Evolutionary conservation across 257 asterid genomes (phyloP), one percentile per base, ranked within the genome.

Genomic region (Ophiorrhiza pumila): DNA sequence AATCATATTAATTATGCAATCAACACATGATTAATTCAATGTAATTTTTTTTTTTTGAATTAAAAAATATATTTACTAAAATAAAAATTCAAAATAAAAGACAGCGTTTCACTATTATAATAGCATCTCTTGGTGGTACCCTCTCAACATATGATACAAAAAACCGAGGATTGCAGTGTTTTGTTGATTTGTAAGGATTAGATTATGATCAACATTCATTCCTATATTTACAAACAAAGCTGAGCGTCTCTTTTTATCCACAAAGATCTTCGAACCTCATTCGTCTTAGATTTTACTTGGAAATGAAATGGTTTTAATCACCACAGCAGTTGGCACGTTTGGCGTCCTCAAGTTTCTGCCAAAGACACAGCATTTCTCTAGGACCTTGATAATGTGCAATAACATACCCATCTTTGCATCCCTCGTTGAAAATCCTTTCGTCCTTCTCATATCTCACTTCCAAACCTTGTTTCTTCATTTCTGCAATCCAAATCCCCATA

Each of bases 341-440:
- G 42, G 69, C 78, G 73, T 90, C 98, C 79, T 87, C 90, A 80
- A 95, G 86, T 82, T 92, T 95, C 80, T 95, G 96, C 99, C 99
- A 95, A 70, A 95, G 81, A 62, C 99, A 95, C 7, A 92, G 88
- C 84, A 95, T 85, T 80, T 92, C 97, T 78, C 94, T 78, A 25
- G 99, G 99, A 80, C 89, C 85, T 84, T 95, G 98, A 80, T 90
- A 90, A 79, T 95, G 99, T 1, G 97, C 97, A 72, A 95, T 86
- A 20, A 92, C 89, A 65, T 87, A 92, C 1, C 96, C 97, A 60
- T 87, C 90, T 56, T 78, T 88, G 82, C 99, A 95, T 8, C 97
- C 99, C n/a, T 83, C 96, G 4, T 77, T 83, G 42, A 87, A 76
- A 29, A 92, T 89, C 85, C 98, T 84, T 72, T 85, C 93, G 1